Evolutionary conservation across 208 protist genomes (phyloP).

Genomic region (Crithidia bombi): DNA sequence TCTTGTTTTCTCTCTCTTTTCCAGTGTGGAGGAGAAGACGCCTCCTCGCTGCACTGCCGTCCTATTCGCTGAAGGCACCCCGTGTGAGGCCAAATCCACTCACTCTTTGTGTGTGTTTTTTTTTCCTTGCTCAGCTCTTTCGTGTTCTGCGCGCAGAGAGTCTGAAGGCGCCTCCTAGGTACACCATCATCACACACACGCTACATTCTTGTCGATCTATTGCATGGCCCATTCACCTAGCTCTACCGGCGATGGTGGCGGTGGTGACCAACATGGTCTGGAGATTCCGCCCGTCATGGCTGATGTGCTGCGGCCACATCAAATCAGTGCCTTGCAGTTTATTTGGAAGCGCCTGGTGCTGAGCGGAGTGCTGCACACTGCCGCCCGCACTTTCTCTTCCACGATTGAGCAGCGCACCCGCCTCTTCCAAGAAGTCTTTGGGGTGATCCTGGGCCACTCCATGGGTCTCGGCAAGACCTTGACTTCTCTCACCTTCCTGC

Average conservation of each 20-base stretch:
- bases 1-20: no score
- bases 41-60: no score
- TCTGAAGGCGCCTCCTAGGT: no score
- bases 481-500: slow-evolving; percentile 71
- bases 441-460: slow-evolving; percentile 84
- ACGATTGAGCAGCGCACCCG: slow-evolving; percentile 54
- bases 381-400: slow-evolving; percentile 32
- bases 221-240: neutral
- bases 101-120: no score
- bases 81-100: no score
- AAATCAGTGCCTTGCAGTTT: slow-evolving; percentile 77
- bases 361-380: slow-evolving; percentile 55
- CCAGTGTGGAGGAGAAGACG: no score
- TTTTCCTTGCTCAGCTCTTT: no score
- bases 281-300: slow-evolving; percentile 39
- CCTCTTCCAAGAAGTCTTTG: slow-evolving; percentile 66
- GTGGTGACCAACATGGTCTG: neutral
- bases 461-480: slow-evolving; percentile 92
- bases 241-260: neutral
- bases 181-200: no score
- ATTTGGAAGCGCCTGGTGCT: slow-evolving; percentile 77
- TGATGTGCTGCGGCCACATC: slow-evolving; percentile 62
- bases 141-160: no score
- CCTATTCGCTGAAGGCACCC: no score
- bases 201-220: neutral